Conservation (phyloP, 345 rosid species). For the Mangifera indica region DNA sequence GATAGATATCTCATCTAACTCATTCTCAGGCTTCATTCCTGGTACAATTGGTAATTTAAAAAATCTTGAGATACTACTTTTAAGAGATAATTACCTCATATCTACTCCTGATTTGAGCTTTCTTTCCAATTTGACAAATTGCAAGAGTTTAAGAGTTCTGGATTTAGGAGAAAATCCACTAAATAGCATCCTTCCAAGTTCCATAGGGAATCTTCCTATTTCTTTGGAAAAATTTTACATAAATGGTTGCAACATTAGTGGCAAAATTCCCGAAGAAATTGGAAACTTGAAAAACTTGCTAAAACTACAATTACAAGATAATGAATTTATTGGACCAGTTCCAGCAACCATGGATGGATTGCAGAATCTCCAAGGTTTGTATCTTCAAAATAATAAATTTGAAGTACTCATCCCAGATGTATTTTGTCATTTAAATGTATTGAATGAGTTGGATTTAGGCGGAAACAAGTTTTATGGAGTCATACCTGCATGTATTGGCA, state of each 20-base stretch:
- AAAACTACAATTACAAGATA: neutral
- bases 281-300: slow-evolving; percentile 13
- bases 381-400: neutral
- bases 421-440: slow-evolving; percentile 2
- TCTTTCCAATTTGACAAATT: slow-evolving; percentile 21
- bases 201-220: slow-evolving; percentile 9
- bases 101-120: neutral
- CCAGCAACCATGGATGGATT: slow-evolving; percentile 13
- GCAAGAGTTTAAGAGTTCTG: neutral
- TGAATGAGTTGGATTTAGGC: neutral
- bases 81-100: slow-evolving; percentile 6
- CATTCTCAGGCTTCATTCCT: slow-evolving; percentile 13
- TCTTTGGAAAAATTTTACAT: neutral
- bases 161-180: neutral
- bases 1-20: neutral
- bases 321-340: slow-evolving; percentile 15
- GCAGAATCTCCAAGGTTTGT: slow-evolving; percentile 3
- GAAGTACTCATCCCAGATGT: slow-evolving; percentile 12
- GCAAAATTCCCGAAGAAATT: slow-evolving; percentile 19
- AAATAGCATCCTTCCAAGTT: slow-evolving; percentile 11
- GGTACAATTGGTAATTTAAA: slow-evolving; percentile 3
- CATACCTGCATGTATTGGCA: neutral
- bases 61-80: neutral
- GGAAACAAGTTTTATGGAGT: slow-evolving; percentile 12
- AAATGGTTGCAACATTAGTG: slow-evolving; percentile 6